A percentile compares a stretch with the other conserved stretches of the same genome.
These are phyloP conservation scores for Pisolithus thermaeus DNA, from an alignment of 1,284 basidiomycete species.

Conservation along the genomic window DNA sequence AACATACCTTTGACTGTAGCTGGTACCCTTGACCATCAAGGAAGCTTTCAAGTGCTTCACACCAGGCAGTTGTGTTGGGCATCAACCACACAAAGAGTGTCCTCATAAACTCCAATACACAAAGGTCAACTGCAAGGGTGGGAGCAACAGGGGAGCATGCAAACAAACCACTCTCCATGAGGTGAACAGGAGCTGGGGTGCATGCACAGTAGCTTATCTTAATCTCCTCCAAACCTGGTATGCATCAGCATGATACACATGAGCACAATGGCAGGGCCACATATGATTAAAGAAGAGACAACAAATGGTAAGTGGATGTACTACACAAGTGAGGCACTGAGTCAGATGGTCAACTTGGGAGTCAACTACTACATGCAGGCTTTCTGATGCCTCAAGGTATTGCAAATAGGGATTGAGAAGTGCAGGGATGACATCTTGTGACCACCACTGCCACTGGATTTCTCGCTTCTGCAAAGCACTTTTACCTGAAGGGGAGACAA, in stretches of 20 bases:
- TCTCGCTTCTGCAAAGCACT: background rate
- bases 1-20: background rate
- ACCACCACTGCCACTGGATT: background rate
- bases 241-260: background rate
- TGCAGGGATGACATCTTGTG: background rate
- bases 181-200: constrained; percentile 1
- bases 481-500: background rate
- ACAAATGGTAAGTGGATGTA: background rate
- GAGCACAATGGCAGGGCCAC: background rate
- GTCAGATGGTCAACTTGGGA: too few relatives aligned
- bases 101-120: constrained; percentile 6
- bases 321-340: background rate
- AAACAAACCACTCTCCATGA: constrained; percentile 7
- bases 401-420: background rate
- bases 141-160: constrained; percentile 10
- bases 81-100: constrained; percentile 6
- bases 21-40: constrained; percentile 1
- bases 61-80: constrained; percentile 5
- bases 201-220: background rate
- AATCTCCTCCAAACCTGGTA: background rate
- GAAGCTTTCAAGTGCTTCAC: constrained; percentile 9
- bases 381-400: too few relatives aligned
- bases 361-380: too few relatives aligned
- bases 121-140: constrained; percentile 1
- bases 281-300: background rate